Evolutionary conservation across 1,284 basidiomycete genomes (phyloP).

Genomic region (Apiotrichum sp.): DNA sequence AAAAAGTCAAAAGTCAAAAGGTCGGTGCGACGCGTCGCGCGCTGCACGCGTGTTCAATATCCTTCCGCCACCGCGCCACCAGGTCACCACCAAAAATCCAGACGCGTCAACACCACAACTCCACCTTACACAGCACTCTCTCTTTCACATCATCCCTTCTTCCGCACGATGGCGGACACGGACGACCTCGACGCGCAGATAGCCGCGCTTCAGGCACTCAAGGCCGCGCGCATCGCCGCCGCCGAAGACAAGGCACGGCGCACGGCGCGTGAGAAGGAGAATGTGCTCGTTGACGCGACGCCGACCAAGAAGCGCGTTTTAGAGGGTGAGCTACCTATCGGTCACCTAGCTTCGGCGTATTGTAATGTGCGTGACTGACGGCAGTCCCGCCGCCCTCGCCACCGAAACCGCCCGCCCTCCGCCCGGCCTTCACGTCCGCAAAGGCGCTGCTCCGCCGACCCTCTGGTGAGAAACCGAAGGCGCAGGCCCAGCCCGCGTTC

Average conservation of each 20-base stretch:
- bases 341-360: too few relatives aligned
- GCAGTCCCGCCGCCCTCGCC: not conserved
- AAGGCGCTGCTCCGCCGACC: not conserved
- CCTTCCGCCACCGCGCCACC: too few relatives aligned
- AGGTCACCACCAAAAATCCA: too few relatives aligned
- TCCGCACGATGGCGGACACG: conserved; percentile 21
- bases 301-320: conserved; percentile 21
- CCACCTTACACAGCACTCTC: not conserved
- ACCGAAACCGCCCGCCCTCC: not conserved
- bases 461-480: not conserved
- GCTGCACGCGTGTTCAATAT: too few relatives aligned
- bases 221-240: conserved; percentile 15
- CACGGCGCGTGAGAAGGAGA: conserved; percentile 20
- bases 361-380: not conserved
- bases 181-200: conserved; percentile 36
- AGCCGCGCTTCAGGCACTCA: conserved; percentile 26
- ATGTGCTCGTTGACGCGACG: conserved; percentile 32
- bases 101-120: not conserved
- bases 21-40: too few relatives aligned
- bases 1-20: too few relatives aligned
- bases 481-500: not conserved
- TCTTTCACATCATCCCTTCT: not conserved
- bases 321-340: not conserved
- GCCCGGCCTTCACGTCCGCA: not conserved
- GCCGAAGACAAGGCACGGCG: conserved; percentile 13